These are phyloP conservation scores for Metschnikowia henanensis DNA, from an alignment of 805 yeast genomes.

Conservation along the genomic window DNA sequence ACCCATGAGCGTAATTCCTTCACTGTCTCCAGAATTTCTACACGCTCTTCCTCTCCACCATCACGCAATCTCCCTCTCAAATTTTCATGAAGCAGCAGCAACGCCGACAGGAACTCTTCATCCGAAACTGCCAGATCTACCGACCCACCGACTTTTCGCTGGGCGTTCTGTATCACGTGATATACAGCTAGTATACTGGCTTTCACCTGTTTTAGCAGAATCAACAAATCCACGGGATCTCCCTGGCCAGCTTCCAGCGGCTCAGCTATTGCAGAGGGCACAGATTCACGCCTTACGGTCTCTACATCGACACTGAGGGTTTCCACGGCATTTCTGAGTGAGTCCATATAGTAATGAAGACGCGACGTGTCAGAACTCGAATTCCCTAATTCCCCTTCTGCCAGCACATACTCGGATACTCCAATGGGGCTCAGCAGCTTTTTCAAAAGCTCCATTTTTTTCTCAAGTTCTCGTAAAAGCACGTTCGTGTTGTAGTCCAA, in stretches of 20 bases:
- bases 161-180: conserved; percentile 38
- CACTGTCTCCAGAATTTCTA: conserved; percentile 41
- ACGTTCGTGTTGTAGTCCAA: conserved; percentile 64
- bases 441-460: conserved; percentile 48
- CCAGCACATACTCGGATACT: conserved; percentile 26
- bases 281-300: conserved; percentile 4
- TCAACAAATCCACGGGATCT: conserved; percentile 33
- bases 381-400: conserved; percentile 1
- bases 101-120: conserved; percentile 28
- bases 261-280: neutral
- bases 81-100: conserved; percentile 46
- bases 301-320: conserved; percentile 41
- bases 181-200: conserved; percentile 47
- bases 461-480: conserved; percentile 52
- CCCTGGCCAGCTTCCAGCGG: neutral
- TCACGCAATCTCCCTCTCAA: conserved; percentile 36
- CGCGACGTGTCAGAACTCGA: conserved; percentile 45
- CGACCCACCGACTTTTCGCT: conserved; percentile 11
- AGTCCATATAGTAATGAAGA: conserved; percentile 64
- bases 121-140: conserved; percentile 12
- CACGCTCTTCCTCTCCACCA: conserved; percentile 26
- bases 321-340: conserved; percentile 56
- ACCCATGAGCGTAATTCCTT: conserved; percentile 48
- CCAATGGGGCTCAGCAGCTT: conserved; percentile 52
- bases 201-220: conserved; percentile 46